Evolutionary conservation across 805 yeast species (phyloP), one percentile per base, ranked within the genome.

Genomic region (Yamadazyma nakazawae): DNA sequence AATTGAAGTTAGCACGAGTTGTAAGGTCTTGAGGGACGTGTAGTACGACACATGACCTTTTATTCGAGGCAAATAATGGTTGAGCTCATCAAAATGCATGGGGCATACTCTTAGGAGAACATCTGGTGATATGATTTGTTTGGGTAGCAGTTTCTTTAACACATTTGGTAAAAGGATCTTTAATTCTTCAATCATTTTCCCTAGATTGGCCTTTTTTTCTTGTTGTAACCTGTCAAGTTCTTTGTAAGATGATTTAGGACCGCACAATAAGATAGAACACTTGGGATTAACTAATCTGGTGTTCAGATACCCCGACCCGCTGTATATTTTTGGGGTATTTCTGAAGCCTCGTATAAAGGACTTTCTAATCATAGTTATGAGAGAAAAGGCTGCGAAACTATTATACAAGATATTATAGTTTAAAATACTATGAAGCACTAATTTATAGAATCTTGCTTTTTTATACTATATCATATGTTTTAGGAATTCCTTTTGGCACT

Each of bases 91-190:
- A 43, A 70, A 64, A 38, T 78, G 75, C 0, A 74, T 65, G 0
- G 90, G 90, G 32, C 82, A 71, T 1, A 85, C 64, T 13, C 87
- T 62, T 19, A 85, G 66, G 6, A 71, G 60, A 1, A 85, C 67
- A 19, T 77, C 67, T 1, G 68, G 62, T 30, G 81, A 73, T 9
- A 85, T 48, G 9, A 68, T 55, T 3, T 62, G 62, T 17, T 69
- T 59, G 6, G 82, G 78, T 1, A 84, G 60, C 6, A 79, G 61
- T 19, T 60, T 59, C 16, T 67, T 66, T 6, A 84, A 61, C 24
- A 84, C 56, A 40, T 69, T 60, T 0, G 90, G 90, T 1, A 84
- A 70, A 12, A 73, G 60, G 2, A 54, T 40, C 45, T 70, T 68
- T 40, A 85, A 64, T 51, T 71, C 67, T 34, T 79, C 77, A 5